Evolutionary conservation across 768 basidiomycete genomes (phyloP).

Genomic region (Megacollybia marginata): DNA sequence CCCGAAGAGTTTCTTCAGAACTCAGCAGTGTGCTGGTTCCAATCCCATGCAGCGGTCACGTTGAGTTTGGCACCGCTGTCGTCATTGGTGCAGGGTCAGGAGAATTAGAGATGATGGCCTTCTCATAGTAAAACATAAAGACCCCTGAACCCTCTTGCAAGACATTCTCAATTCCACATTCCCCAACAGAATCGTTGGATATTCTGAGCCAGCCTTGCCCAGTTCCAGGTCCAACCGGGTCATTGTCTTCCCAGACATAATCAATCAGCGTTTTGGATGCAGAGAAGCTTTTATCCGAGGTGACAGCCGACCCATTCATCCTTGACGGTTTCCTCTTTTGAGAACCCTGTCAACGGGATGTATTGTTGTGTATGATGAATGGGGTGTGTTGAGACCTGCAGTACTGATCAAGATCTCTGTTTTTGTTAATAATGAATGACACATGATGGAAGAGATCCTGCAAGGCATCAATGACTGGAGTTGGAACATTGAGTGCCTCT

Average conservation of each 20-base stretch:
- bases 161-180: constrained; percentile 70
- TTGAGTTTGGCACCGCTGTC: no score
- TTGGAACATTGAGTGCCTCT: constrained; percentile 71
- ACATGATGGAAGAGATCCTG: constrained; percentile 61
- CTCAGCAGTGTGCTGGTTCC: constrained; percentile 24
- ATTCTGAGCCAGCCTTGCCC: constrained; percentile 82
- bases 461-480: constrained; percentile 81
- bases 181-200: constrained; percentile 76
- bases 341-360: constrained; percentile 44
- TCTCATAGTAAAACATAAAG: constrained; percentile 96
- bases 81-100: constrained; percentile 1
- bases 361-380: constrained; percentile 48
- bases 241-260: constrained; percentile 53
- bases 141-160: constrained; percentile 67
- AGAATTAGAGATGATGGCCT: constrained; percentile 26
- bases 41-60: not conserved
- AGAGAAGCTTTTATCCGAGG: not conserved
- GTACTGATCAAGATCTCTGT: not conserved
- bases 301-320: no score
- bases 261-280: constrained; percentile 16
- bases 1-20: constrained; percentile 59
- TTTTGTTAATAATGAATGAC: constrained; percentile 12
- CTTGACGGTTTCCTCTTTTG: no score
- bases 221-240: constrained; percentile 21
- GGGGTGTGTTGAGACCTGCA: constrained; percentile 61